Evolutionary conservation across 2,329 filamentous ascomycete species (phyloP).

Genomic region (Hypoxylon sp.): DNA sequence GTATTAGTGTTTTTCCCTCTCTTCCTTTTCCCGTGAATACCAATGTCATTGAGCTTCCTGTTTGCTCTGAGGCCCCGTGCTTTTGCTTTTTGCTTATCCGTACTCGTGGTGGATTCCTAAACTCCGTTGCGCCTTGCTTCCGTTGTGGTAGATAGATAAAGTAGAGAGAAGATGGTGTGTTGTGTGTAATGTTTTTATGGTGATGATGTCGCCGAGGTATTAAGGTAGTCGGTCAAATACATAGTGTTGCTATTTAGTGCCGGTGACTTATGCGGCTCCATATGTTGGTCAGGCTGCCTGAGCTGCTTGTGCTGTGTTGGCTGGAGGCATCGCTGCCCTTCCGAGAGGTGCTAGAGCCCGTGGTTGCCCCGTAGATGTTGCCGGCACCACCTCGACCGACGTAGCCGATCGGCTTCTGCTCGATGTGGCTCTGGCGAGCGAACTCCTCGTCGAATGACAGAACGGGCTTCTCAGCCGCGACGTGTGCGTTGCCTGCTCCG

Average conservation of each 20-base stretch:
- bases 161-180: conserved; percentile 29
- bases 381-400: conserved; percentile 75
- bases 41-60: conserved; percentile 41
- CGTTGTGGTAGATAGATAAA: conserved; percentile 14
- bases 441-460: conserved; percentile 78
- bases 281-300: conserved; percentile 51
- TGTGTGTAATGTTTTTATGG: conserved; percentile 18
- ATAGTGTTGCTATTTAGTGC: conserved; percentile 37
- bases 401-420: conserved; percentile 66
- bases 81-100: conserved; percentile 8
- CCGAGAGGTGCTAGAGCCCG: conserved; percentile 33
- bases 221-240: not conserved
- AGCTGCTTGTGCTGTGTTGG: conserved; percentile 50
- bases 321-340: conserved; percentile 52
- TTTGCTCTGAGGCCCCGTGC: conserved; percentile 54
- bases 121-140: conserved; percentile 41
- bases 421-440: conserved; percentile 65
- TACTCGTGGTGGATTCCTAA: conserved; percentile 6
- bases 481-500: conserved; percentile 74
- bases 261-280: conserved; percentile 57
- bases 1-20: conserved; percentile 4
- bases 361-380: conserved; percentile 60
- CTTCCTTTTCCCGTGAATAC: conserved; percentile 33
- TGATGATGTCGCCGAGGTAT: not conserved
- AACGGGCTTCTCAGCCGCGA: conserved; percentile 64